phyloP scores from a whole-genome alignment of 345 rosid species.

The Leavenworthia alabamica region DNA sequence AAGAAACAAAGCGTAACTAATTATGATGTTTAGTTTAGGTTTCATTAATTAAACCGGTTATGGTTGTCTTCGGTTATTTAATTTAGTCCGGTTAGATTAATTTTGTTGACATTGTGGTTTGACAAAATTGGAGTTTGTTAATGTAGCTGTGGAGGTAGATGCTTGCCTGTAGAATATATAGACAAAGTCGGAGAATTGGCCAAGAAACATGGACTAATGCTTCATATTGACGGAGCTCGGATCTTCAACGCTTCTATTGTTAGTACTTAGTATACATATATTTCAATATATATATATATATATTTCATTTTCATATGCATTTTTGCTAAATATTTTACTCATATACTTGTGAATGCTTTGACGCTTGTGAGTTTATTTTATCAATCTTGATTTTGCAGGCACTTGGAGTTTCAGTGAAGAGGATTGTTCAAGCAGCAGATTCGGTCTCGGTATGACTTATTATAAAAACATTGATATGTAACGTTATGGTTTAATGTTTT shows the following conservation, averaged over 20 bases:
- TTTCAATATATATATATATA: not conserved
- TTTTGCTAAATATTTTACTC: not conserved
- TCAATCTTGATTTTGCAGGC: slow-evolving; percentile 38
- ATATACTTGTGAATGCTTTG: not conserved
- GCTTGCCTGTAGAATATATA: slow-evolving; percentile 60
- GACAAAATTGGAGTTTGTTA: not conserved
- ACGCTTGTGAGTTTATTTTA: not conserved
- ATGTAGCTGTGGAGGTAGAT: slow-evolving; percentile 82
- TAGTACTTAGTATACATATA: slow-evolving; percentile 50
- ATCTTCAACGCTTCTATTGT: slow-evolving; percentile 87
- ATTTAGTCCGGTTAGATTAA: not conserved
- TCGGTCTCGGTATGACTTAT: slow-evolving; percentile 58
- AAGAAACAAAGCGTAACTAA: not conserved
- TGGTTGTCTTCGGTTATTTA: not conserved
- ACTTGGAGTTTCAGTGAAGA: slow-evolving; percentile 70
- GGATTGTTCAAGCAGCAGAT: slow-evolving; percentile 85
- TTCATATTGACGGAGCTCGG: slow-evolving; percentile 96
- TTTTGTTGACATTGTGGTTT: not conserved
- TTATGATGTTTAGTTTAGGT: not conserved
- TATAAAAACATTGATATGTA: not conserved
- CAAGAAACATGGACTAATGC: slow-evolving; percentile 73
- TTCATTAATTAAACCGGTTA: not conserved
- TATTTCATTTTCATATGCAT: not conserved
- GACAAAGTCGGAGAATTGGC: slow-evolving; percentile 75
- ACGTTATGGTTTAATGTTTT: not conserved